phyloP scores from a whole-genome alignment of 2,329 filamentous ascomycete genomes.

The Talaromyces sp. region DNA sequence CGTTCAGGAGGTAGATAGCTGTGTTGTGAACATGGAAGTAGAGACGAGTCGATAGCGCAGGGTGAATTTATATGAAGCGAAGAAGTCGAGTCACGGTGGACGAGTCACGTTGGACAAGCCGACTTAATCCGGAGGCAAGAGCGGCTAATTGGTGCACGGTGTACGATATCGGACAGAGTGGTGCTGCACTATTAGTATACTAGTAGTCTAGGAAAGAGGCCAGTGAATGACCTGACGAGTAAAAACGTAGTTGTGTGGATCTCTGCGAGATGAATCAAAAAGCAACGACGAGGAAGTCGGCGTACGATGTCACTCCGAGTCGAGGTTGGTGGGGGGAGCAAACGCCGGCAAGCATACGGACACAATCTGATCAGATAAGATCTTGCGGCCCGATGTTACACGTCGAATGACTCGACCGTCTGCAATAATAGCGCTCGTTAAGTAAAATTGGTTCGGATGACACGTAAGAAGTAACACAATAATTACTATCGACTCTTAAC shows the following conservation, averaged over 20 bases:
- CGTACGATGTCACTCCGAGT: background rate
- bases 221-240: background rate
- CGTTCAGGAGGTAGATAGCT: background rate
- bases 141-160: constrained; percentile 2
- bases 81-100: background rate
- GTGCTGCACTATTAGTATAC: background rate
- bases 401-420: background rate
- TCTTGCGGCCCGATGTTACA: background rate
- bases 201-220: background rate
- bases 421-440: background rate
- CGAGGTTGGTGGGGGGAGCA: background rate
- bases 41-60: background rate
- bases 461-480: background rate
- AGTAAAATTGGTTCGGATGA: background rate
- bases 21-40: background rate
- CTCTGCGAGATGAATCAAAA: background rate
- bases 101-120: constrained; percentile 1
- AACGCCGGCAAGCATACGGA: background rate
- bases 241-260: background rate
- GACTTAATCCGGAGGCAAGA: constrained; percentile 11
- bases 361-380: constrained; percentile 16
- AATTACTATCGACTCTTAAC: background rate
- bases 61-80: background rate
- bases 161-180: background rate
- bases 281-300: background rate